Evolutionary conservation across 2,329 filamentous ascomycete species (phyloP).

Genomic region (Coniochaeta prunicola): DNA sequence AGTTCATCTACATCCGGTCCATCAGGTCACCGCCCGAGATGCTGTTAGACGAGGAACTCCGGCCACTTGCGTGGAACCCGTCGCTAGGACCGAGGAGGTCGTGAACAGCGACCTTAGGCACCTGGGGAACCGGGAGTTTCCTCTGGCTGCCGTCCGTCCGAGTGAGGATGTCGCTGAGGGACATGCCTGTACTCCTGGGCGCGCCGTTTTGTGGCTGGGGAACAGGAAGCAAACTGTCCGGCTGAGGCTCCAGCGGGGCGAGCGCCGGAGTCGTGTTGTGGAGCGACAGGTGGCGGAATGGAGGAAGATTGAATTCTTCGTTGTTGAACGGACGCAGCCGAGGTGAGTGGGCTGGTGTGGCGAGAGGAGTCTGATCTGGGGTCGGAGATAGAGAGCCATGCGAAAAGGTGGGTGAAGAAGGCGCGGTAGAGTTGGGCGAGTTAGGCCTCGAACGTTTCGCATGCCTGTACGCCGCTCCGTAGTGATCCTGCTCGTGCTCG

Average conservation of each 20-base stretch:
- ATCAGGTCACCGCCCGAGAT: slow-evolving; percentile 65
- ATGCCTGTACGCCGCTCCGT: slow-evolving; percentile 58
- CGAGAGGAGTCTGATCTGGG: slow-evolving; percentile 96
- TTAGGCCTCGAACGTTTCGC: slow-evolving; percentile 87
- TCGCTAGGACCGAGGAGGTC: slow-evolving; percentile 66
- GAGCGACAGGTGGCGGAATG: slow-evolving; percentile 60
- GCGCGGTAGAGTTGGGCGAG: slow-evolving; percentile 91
- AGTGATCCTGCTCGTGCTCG: slow-evolving; percentile 67
- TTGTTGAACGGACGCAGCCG: slow-evolving; percentile 72
- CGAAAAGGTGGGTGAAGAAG: slow-evolving; percentile 92
- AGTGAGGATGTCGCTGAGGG: slow-evolving; percentile 88
- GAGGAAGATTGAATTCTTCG: slow-evolving; percentile 73
- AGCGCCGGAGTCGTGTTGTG: slow-evolving; percentile 48
- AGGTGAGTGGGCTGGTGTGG: slow-evolving; percentile 90
- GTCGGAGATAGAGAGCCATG: slow-evolving; percentile 94
- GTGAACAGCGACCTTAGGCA: slow-evolving; percentile 83
- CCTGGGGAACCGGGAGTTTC: slow-evolving; percentile 84
- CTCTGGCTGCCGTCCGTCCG: slow-evolving; percentile 79
- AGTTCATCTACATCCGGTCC: slow-evolving; percentile 39
- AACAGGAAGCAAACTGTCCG: slow-evolving; percentile 32
- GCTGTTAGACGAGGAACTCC: slow-evolving; percentile 71
- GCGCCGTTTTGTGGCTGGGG: slow-evolving; percentile 39
- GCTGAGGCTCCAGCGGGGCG: slow-evolving; percentile 51
- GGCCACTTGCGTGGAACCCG: slow-evolving; percentile 64
- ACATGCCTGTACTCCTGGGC: slow-evolving; percentile 59